Base-by-base conservation (phyloP, 2,329 filamentous ascomycete genomes). In the Didymella segeticola region DNA sequence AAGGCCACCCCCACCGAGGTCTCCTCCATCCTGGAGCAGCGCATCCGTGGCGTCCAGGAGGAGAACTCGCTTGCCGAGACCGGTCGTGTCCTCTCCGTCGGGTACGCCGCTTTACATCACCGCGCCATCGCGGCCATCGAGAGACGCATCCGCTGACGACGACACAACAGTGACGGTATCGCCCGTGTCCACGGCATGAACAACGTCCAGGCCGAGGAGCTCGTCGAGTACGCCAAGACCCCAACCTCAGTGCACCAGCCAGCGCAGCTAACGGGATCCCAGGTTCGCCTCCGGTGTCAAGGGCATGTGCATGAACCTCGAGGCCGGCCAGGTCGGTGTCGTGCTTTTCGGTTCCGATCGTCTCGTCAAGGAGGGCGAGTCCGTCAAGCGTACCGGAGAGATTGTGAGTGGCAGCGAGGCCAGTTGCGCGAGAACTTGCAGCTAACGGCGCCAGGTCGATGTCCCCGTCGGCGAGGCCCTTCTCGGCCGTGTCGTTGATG, bases 261-360 rank as follows among this genome's bases (percentile, higher is more conserved):
- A 53, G 43, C 56, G 56, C 54, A 51, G 63, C 71, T 74, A 64
- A 74, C 63, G 54, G 57, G 56, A 58, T 48, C 39, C 53, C 68
- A 97, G 93, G 86, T 99, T 99, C 85, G 91, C 95, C 75, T 99
- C 95, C 68, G 95, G 95, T 81, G 95, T 98, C 82, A 98, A 98
- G 89, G 95, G 95, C 81, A 99, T 99, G 95, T 98, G 93, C 91
- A 98, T 99, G 93, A 99, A 99, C 90, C 89, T 99, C 83, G 95
- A 99, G 85, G 95, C 95, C 81, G 95, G 95, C 80, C 95, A 98
- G 83, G 95, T 99, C 84, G 95, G 95, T 96, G 93, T 99, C 76
- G 95, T 99, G 87, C 87, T 99, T 77, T 99, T 99, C 87, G 95
- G 95, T 89, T 98, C 95, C 77, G 95, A 99, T 84, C 93, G 95